These are phyloP conservation scores for Trichophyton benhamiae DNA, from an alignment of 2,329 filamentous ascomycete genomes.

Conservation along the genomic window DNA sequence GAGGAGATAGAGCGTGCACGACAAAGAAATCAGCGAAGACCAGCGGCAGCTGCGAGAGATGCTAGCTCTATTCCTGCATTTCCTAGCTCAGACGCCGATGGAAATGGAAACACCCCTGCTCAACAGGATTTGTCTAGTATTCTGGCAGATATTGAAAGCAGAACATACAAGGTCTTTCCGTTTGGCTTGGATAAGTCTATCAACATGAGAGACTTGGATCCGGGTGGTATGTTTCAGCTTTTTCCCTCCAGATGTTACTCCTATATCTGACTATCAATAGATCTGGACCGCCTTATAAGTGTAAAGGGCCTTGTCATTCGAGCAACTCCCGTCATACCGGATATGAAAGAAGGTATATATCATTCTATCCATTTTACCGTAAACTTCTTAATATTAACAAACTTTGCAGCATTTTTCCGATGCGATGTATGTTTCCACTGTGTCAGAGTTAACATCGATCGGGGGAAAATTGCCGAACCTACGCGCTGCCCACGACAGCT, in stretches of 20 bases:
- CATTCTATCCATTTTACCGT: slow-evolving; percentile 10
- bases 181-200: slow-evolving; percentile 77
- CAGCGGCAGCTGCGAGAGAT: slow-evolving; percentile 36
- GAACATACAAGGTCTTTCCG: slow-evolving; percentile 73
- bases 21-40: slow-evolving; percentile 35
- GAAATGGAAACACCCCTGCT: slow-evolving; percentile 27
- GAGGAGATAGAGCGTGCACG: slow-evolving; percentile 62
- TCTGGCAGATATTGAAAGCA: slow-evolving; percentile 63
- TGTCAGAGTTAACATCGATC: slow-evolving; percentile 79
- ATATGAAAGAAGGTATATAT: slow-evolving; percentile 72
- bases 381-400: slow-evolving; percentile 6
- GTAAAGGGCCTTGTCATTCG: slow-evolving; percentile 95
- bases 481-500: slow-evolving; percentile 73
- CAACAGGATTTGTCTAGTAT: slow-evolving; percentile 51
- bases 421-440: slow-evolving; percentile 90
- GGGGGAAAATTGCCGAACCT: slow-evolving; percentile 90
- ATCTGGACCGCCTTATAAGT: slow-evolving; percentile 91
- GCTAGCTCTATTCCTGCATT: slow-evolving; percentile 63
- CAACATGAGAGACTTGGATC: slow-evolving; percentile 89
- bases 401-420: slow-evolving; percentile 68
- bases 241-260: too few species aligned
- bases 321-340: slow-evolving; percentile 88
- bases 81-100: slow-evolving; percentile 64
- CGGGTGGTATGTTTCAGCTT: slow-evolving; percentile 44
- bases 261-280: slow-evolving; percentile 31